Evolutionary conservation across 2,329 filamentous ascomycete species (phyloP).

Genomic region (Neocatenulostroma microsporum): DNA sequence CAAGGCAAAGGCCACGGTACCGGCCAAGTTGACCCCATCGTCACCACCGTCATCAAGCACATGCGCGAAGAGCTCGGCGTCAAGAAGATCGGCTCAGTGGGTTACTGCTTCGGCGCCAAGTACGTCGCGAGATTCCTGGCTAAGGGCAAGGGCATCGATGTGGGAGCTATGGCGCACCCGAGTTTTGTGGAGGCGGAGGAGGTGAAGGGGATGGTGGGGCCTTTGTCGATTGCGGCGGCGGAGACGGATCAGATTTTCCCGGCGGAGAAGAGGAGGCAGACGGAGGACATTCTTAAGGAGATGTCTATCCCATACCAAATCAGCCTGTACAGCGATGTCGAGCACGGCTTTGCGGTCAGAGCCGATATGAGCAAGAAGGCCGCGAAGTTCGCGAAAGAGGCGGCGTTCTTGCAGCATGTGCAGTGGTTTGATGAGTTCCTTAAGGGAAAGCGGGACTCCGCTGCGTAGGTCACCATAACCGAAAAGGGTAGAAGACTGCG

Average conservation of each 20-base stretch:
- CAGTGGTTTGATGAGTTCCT: slow-evolving; percentile 65
- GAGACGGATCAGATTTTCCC: slow-evolving; percentile 56
- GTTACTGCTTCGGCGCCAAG: slow-evolving; percentile 43
- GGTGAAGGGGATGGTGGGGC: slow-evolving; percentile 49
- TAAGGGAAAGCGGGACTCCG: slow-evolving; percentile 23
- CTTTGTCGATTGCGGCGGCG: slow-evolving; percentile 56
- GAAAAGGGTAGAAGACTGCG: not conserved
- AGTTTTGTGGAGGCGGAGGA: slow-evolving; percentile 61
- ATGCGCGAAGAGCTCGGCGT: slow-evolving; percentile 44
- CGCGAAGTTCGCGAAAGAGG: slow-evolving; percentile 66
- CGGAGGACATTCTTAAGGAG: slow-evolving; percentile 52
- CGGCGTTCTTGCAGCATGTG: slow-evolving; percentile 70
- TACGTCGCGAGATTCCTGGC: slow-evolving; percentile 56
- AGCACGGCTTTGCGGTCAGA: slow-evolving; percentile 69
- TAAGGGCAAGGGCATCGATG: slow-evolving; percentile 51
- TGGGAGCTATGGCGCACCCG: slow-evolving; percentile 68
- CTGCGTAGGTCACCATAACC: slow-evolving; percentile 12
- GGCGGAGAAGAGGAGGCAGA: slow-evolving; percentile 46
- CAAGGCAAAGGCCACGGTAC: slow-evolving; percentile 33
- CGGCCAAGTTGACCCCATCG: slow-evolving; percentile 45
- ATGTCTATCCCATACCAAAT: slow-evolving; percentile 62
- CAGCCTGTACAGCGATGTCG: slow-evolving; percentile 62
- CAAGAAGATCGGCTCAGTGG: slow-evolving; percentile 40
- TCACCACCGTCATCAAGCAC: slow-evolving; percentile 41
- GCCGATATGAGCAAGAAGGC: slow-evolving; percentile 52